Percentiles rank a stretch among this genome's conserved stretches.
These are phyloP conservation scores for Amphibolis antarctica DNA, from an alignment of 106 monocot genomes.

Conservation along the genomic window DNA sequence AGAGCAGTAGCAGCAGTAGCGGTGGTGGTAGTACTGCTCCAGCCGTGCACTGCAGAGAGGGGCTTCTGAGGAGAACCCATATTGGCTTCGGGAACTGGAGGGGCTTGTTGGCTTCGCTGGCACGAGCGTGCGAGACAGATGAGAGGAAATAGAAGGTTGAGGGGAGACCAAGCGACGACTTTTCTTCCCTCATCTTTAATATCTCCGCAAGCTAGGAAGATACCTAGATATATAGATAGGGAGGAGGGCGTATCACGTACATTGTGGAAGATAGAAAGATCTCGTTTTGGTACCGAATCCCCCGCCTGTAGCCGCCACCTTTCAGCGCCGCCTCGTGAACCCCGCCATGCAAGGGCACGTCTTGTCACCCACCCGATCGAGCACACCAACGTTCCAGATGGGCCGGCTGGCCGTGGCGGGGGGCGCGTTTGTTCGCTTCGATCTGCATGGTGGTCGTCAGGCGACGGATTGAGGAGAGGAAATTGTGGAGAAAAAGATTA, in stretches of 20 bases:
- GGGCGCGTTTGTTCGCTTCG: neutral
- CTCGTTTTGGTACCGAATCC: neutral
- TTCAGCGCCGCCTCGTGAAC: slow-evolving; percentile 6
- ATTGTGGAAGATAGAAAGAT: no score
- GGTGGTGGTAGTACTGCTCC: neutral
- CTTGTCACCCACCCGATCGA: neutral
- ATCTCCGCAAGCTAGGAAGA: no score
- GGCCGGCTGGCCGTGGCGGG: neutral
- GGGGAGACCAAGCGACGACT: neutral
- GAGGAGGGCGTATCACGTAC: no score
- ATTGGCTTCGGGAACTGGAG: slow-evolving; percentile 13
- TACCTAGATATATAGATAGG: no score
- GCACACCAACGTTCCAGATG: neutral
- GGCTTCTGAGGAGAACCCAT: neutral
- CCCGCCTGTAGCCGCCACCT: neutral
- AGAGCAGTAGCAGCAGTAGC: neutral
- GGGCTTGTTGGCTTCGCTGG: slow-evolving; percentile 9
- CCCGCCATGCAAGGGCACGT: neutral
- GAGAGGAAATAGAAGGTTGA: neutral
- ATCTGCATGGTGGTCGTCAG: neutral
- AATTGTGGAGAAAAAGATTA: neutral
- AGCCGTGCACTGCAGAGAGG: neutral
- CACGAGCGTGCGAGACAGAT: slow-evolving; percentile 3
- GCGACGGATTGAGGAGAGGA: neutral
- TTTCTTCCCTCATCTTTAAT: neutral